A percentile compares a stretch with the other conserved stretches of the same genome.
These are phyloP conservation scores for Lindgomyces ingoldianus DNA, from an alignment of 495 filamentous ascomycete species.

Conservation along the genomic window DNA sequence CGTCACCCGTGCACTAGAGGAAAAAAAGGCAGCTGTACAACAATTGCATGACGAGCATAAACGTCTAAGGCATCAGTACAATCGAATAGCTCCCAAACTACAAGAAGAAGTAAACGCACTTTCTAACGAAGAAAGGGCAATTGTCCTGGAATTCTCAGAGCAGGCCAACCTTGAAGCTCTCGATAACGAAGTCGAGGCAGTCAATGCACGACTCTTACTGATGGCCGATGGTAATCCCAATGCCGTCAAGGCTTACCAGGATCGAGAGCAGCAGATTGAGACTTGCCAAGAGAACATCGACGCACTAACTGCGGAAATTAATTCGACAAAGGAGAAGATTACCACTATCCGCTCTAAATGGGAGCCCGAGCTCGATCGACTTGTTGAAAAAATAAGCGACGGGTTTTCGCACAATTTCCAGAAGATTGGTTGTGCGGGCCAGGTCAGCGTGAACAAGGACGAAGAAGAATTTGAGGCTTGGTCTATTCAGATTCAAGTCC, in stretches of 20 bases:
- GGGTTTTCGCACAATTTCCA: constrained; percentile 89
- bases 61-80: constrained; percentile 40
- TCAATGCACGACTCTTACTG: constrained; percentile 71
- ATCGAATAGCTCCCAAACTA: neutral
- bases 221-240: constrained; percentile 77
- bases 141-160: constrained; percentile 37
- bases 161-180: constrained; percentile 61
- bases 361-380: constrained; percentile 80
- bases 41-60: constrained; percentile 43
- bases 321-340: constrained; percentile 58
- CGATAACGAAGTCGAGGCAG: constrained; percentile 71
- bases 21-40: constrained; percentile 47
- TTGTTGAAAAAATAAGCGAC: constrained; percentile 79
- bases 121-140: constrained; percentile 42
- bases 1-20: constrained; percentile 57
- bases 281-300: constrained; percentile 54
- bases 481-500: constrained; percentile 91
- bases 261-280: constrained; percentile 61
- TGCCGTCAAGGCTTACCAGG: constrained; percentile 77
- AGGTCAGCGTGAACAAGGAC: constrained; percentile 78
- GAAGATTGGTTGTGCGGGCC: constrained; percentile 93
- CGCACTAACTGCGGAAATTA: constrained; percentile 51
- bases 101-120: constrained; percentile 30
- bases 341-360: constrained; percentile 60
- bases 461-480: constrained; percentile 89